Conservation (phyloP, 2,329 filamentous ascomycete species). For the Venturia effusa region DNA sequence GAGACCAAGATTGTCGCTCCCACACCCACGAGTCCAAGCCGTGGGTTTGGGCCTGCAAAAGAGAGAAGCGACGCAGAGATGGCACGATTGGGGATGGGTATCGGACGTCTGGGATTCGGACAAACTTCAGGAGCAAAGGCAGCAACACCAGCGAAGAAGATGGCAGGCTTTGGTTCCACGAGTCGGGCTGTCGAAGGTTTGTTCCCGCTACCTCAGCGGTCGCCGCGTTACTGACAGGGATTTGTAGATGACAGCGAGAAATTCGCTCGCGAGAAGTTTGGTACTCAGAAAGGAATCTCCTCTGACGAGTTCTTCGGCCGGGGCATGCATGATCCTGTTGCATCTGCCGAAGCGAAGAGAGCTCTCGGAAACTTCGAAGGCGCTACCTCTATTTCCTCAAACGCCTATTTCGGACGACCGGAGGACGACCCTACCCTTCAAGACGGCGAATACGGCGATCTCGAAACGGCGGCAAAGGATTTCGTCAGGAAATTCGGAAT, state of each 20-base stretch:
- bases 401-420: constrained; percentile 91
- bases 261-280: constrained; percentile 82
- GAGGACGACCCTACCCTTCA: constrained; percentile 60
- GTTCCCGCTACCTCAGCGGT: constrained; percentile 14
- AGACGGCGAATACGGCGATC: constrained; percentile 72
- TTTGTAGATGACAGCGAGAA: constrained; percentile 59
- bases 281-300: constrained; percentile 86
- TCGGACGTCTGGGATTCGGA: constrained; percentile 76
- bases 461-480: constrained; percentile 90
- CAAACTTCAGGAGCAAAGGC: constrained; percentile 59
- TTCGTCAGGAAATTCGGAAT: constrained; percentile 92
- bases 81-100: constrained; percentile 82
- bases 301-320: constrained; percentile 98
- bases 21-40: constrained; percentile 59
- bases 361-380: constrained; percentile 89
- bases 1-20: constrained; percentile 60
- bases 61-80: constrained; percentile 61
- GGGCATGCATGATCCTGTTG: constrained; percentile 68
- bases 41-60: constrained; percentile 49
- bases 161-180: constrained; percentile 75
- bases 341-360: constrained; percentile 75
- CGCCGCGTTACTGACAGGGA: constrained; percentile 1
- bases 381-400: constrained; percentile 83
- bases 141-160: constrained; percentile 53
- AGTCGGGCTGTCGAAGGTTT: constrained; percentile 59